Conservation (phyloP, 768 basidiomycete species). For the Agaricus bisporus region DNA sequence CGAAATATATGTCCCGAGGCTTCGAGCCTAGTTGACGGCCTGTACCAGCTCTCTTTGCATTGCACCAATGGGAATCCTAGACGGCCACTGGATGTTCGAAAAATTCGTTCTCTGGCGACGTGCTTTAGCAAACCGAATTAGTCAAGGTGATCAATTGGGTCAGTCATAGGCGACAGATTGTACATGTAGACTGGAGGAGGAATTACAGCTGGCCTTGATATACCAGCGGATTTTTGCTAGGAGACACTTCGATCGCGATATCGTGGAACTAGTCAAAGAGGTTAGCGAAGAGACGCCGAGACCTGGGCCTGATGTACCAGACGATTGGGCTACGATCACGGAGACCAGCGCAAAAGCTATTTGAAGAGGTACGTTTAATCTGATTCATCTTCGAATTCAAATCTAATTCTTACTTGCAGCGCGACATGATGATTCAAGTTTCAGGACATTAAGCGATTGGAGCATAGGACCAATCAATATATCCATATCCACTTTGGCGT, state of each 20-base stretch:
- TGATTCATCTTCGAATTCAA: no score
- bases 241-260: slow-evolving; percentile 18
- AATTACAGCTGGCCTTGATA: slow-evolving; percentile 21
- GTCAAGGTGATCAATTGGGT: slow-evolving; percentile 23
- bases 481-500: no score
- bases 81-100: slow-evolving; percentile 20
- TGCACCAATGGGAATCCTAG: slow-evolving; percentile 19
- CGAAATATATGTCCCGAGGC: slow-evolving; percentile 10
- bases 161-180: slow-evolving; percentile 19
- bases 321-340: slow-evolving; percentile 18
- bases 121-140: slow-evolving; percentile 7
- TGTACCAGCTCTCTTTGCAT: slow-evolving; percentile 21
- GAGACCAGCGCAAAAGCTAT: slow-evolving; percentile 6
- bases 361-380: neutral
- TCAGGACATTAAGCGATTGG: no score
- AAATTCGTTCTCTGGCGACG: slow-evolving; percentile 14
- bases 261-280: slow-evolving; percentile 16
- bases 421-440: no score
- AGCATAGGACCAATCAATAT: no score
- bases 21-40: slow-evolving; percentile 18
- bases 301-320: slow-evolving; percentile 21
- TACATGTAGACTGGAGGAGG: slow-evolving; percentile 24
- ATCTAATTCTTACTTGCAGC: no score
- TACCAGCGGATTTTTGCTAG: slow-evolving; percentile 23
- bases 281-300: slow-evolving; percentile 20